phyloP scores from a whole-genome alignment of 345 rosid species.

The Populus pruinosa region DNA sequence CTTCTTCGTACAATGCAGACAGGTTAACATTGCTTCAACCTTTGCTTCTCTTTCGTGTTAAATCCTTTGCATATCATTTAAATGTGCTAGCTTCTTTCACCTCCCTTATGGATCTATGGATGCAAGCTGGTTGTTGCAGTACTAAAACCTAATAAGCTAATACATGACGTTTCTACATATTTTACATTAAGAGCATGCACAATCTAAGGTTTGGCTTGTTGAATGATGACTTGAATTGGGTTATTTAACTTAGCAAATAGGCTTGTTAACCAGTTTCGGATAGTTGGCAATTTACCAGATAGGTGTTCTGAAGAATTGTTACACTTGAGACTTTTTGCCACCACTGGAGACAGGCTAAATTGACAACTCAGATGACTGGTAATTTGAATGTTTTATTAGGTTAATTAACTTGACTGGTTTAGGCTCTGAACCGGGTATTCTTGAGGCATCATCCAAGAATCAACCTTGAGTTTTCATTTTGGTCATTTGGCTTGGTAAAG shows the following conservation, averaged over 20 bases:
- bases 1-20: slow-evolving; percentile 95
- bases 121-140: neutral
- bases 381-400: neutral
- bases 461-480: neutral
- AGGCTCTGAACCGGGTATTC: neutral
- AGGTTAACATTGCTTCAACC: slow-evolving; percentile 42
- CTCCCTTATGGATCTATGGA: neutral
- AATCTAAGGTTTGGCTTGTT: neutral
- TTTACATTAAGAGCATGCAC: no score
- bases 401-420: neutral
- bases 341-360: neutral
- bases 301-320: no score
- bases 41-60: neutral
- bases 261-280: neutral
- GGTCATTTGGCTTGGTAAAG: neutral
- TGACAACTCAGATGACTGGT: neutral
- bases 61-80: neutral
- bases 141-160: neutral
- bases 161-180: no score
- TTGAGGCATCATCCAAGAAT: neutral
- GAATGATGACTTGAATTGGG: neutral
- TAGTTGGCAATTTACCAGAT: neutral
- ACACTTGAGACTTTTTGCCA: neutral
- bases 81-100: neutral
- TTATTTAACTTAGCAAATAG: neutral